Conservation (phyloP, 345 rosid genomes). For the Carallia pectinifolia region DNA sequence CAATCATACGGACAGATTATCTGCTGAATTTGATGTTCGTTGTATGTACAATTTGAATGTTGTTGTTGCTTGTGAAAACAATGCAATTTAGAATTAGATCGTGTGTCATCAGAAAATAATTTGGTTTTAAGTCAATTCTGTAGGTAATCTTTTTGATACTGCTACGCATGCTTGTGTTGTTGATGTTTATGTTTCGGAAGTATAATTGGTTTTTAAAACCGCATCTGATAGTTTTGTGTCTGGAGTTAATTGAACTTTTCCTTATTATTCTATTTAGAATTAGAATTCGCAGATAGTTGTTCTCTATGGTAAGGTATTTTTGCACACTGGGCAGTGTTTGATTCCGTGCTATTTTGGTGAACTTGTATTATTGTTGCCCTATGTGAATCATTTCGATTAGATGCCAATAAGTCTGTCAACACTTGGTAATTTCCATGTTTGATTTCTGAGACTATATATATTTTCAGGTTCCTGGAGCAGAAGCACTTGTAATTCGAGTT, state of each 20-base stretch:
- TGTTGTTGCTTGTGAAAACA: too few species aligned
- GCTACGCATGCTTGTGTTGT: neutral
- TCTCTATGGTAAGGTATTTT: neutral
- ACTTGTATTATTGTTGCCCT: neutral
- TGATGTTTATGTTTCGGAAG: neutral
- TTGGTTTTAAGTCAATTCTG: neutral
- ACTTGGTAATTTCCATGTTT: neutral
- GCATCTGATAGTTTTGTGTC: neutral
- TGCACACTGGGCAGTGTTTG: neutral
- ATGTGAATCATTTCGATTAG: neutral
- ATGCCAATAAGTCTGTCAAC: neutral
- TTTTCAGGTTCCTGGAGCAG: slow-evolving; percentile 87
- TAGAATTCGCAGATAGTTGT: neutral
- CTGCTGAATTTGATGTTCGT: too few species aligned
- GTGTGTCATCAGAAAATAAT: neutral
- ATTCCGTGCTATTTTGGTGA: neutral
- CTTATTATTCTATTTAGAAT: neutral
- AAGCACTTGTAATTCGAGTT: slow-evolving; percentile 90
- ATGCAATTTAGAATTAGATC: too few species aligned
- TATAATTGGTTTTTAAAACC: neutral
- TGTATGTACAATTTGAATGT: too few species aligned
- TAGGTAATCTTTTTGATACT: neutral
- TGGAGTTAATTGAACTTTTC: neutral
- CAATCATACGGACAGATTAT: too few species aligned
- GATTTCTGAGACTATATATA: slow-evolving; percentile 16